A percentile compares a stretch with the other conserved stretches of the same genome.
These are phyloP conservation scores for Cyberlindnera suaveolens DNA, from an alignment of 805 yeast species.

Conservation along the genomic window DNA sequence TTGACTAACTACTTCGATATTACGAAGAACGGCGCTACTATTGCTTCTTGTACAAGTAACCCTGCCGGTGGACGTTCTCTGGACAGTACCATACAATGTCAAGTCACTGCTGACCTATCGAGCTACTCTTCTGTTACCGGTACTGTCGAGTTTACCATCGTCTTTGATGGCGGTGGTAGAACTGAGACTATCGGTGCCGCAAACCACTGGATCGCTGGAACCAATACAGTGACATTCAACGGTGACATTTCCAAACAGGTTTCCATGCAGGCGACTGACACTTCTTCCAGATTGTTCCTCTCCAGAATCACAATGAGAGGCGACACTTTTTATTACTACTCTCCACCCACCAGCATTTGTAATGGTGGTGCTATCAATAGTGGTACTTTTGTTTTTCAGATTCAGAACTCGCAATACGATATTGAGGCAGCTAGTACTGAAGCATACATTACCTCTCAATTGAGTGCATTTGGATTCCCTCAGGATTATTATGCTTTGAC, in stretches of 20 bases:
- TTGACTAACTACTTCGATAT: constrained; percentile 6
- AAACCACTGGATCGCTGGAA: constrained; percentile 7
- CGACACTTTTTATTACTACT: constrained; percentile 8
- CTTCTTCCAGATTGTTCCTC: too few species aligned
- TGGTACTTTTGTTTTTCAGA: constrained; percentile 6
- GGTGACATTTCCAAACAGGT: constrained; percentile 2
- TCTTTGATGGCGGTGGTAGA: constrained; percentile 12
- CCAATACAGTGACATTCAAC: constrained; percentile 12
- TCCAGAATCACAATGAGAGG: constrained; percentile 12
- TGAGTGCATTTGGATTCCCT: too few species aligned
- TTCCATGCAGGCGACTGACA: too few species aligned
- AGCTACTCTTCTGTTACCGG: constrained; percentile 3
- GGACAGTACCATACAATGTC: constrained; percentile 5
- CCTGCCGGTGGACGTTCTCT: constrained; percentile 8
- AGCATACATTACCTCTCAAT: too few species aligned
- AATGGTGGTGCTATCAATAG: not conserved
- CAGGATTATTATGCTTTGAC: too few species aligned
- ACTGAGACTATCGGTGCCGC: constrained; percentile 4
- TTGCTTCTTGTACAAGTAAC: constrained; percentile 9
- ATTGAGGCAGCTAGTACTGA: too few species aligned
- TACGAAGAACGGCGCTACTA: constrained; percentile 1
- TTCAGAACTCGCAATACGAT: constrained; percentile 1
- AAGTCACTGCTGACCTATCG: constrained; percentile 5
- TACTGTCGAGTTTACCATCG: constrained; percentile 2
- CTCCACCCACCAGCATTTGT: constrained; percentile 4